These are phyloP conservation scores for Eucalyptus sideroxylon DNA, from an alignment of 345 rosid genomes.

Conservation along the genomic window DNA sequence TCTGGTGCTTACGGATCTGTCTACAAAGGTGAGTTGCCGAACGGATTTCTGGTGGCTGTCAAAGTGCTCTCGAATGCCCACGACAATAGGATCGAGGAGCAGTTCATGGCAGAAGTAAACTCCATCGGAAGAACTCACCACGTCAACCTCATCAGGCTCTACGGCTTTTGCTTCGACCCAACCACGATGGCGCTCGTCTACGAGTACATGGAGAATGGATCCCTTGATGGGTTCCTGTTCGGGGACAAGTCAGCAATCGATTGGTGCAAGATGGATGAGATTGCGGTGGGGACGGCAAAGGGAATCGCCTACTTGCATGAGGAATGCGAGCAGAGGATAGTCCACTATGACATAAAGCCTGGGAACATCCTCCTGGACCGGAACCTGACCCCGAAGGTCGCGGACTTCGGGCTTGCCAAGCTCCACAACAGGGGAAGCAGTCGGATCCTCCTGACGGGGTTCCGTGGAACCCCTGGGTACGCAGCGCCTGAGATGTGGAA, in stretches of 20 bases:
- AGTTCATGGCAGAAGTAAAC: constrained; percentile 21
- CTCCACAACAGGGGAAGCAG: too few species aligned
- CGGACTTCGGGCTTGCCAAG: too few species aligned
- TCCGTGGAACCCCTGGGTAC: too few species aligned
- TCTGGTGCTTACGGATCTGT: not conserved
- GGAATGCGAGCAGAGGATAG: too few species aligned
- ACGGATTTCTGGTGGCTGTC: not conserved
- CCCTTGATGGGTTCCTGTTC: not conserved
- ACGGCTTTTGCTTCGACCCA: constrained; percentile 15
- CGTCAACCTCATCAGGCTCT: constrained; percentile 10
- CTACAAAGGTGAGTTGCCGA: not conserved
- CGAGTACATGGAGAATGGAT: constrained; percentile 24
- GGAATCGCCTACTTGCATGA: too few species aligned
- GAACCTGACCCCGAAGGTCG: too few species aligned
- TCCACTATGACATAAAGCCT: too few species aligned
- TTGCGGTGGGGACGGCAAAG: too few species aligned
- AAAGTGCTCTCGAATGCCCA: not conserved
- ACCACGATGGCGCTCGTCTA: not conserved
- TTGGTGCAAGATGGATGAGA: too few species aligned
- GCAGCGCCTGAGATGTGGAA: too few species aligned
- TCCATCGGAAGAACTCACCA: constrained; percentile 23
- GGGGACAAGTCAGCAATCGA: too few species aligned
- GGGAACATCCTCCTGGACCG: fast-evolving
- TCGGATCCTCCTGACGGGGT: too few species aligned
- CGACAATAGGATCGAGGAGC: constrained; percentile 4